phyloP scores from a whole-genome alignment of 1,139 yeast species.

The Candida smagusa region DNA sequence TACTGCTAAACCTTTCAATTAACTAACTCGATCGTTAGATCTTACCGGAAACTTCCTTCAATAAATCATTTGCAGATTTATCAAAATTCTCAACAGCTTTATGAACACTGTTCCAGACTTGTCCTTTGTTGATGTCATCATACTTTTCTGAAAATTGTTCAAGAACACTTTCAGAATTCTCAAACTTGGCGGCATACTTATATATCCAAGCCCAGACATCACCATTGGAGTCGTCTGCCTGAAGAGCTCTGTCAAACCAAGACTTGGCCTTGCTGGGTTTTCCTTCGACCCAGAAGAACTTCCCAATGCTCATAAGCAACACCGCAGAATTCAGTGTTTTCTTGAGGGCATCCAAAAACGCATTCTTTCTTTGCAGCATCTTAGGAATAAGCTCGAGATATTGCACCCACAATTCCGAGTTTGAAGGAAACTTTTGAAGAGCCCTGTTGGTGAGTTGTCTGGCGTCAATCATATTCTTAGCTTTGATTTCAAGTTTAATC shows the following conservation, averaged over 20 bases:
- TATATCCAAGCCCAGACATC: conserved; percentile 77
- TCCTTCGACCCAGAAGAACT: conserved; percentile 65
- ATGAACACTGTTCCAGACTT: conserved; percentile 48
- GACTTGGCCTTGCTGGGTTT: conserved; percentile 62
- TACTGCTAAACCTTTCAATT: no score
- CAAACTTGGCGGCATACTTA: conserved; percentile 30
- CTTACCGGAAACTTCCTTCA: conserved; percentile 26
- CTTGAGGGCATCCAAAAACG: conserved; percentile 70
- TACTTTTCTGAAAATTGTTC: conserved; percentile 22
- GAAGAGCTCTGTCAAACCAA: conserved; percentile 73
- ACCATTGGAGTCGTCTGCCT: conserved; percentile 53
- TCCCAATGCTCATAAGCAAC: conserved; percentile 63
- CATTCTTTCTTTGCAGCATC: conserved; percentile 56
- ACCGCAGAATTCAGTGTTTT: conserved; percentile 59
- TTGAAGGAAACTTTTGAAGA: conserved; percentile 54
- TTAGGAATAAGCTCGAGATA: conserved; percentile 51
- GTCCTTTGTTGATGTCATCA: conserved; percentile 53
- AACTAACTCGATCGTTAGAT: no score
- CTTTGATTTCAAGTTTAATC: conserved; percentile 53
- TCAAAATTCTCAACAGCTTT: conserved; percentile 44
- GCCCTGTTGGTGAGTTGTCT: conserved; percentile 57
- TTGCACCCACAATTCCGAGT: conserved; percentile 63
- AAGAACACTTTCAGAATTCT: conserved; percentile 18
- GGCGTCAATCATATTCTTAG: conserved; percentile 52
- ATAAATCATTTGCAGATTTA: conserved; percentile 32